phyloP scores from a whole-genome alignment of 108 stramenopile species.

The Licmophora abbreviata region DNA sequence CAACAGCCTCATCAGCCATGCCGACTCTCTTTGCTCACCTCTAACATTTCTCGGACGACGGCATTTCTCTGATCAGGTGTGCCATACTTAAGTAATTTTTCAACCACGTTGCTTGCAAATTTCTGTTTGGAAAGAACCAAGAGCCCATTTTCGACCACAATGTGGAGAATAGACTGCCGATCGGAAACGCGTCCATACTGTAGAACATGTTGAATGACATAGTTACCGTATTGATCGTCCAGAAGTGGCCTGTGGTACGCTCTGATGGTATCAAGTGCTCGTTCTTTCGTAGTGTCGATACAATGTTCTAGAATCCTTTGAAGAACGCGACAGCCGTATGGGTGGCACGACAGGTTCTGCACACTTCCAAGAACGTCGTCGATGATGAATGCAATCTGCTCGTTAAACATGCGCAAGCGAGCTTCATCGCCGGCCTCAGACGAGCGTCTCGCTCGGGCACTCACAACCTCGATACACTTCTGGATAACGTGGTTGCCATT shows the following conservation, averaged over 20 bases:
- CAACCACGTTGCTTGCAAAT: slow-evolving; percentile 96
- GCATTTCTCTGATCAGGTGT: slow-evolving; percentile 66
- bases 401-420: slow-evolving; percentile 31
- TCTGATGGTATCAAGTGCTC: slow-evolving; percentile 52
- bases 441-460: slow-evolving; percentile 37
- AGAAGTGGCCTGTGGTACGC: slow-evolving; percentile 53
- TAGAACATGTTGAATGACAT: slow-evolving; percentile 88
- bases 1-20: too few relatives aligned
- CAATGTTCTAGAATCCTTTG: slow-evolving; percentile 96
- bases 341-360: slow-evolving; percentile 82
- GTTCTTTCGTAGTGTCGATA: slow-evolving; percentile 61
- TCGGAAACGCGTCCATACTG: slow-evolving; percentile 79
- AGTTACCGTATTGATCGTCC: slow-evolving; percentile 89
- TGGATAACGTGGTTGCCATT: slow-evolving; percentile 98
- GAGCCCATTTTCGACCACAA: slow-evolving; percentile 73
- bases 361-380: slow-evolving; percentile 82
- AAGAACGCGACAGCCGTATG: slow-evolving; percentile 94
- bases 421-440: slow-evolving; percentile 27
- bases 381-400: slow-evolving; percentile 90
- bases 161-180: slow-evolving; percentile 63
- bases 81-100: slow-evolving; percentile 93
- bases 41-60: slow-evolving; percentile 75
- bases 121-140: slow-evolving; percentile 92
- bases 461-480: slow-evolving; percentile 89
- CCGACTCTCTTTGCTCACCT: slow-evolving; percentile 36